Evolutionary conservation across 2,329 filamentous ascomycete species (phyloP), one percentile per base, ranked within the genome.

Genomic region (Fusarium multiceps): DNA sequence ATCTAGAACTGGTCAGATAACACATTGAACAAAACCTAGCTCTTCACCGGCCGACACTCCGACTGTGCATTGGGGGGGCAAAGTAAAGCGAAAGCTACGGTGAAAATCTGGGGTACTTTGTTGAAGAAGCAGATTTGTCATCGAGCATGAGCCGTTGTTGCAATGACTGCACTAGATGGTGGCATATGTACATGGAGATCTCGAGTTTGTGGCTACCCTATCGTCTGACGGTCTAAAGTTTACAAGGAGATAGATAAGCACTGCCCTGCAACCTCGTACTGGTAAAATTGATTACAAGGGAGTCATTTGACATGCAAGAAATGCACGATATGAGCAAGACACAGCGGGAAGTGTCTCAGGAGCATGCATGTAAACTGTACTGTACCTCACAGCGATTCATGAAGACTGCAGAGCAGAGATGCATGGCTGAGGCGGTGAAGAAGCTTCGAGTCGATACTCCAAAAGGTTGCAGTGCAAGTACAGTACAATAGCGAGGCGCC

Each of bases 1-100:
- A 69, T 69, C 61, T 46, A 62, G 55, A 67, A 63, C 66, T 67
- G 61, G 61, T 69, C 13, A 63, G 48, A 67, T 48, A 69, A 69
- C 66, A 51, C 13, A 66, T 28, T 69, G 58, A n/a, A 18, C 55
- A 28, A 58, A 23, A 27, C 27, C n/a, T 28, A 48, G 16, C 20
- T 62, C 47, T 45, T 41, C 47, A 42, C 59, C 55, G 57, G 23
- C 20, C 13, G 21, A 23, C 51, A 63, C 30, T 30, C 47, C 43
- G 47, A 66, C 30, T 54, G 55, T 55, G 14, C 43, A 45, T 65
- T 30, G 23, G 51, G 66, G 51, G 51, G 28, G 20, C 18, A 28
- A 25, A 30, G 9, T 18, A 18, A 62, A 58, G 12, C 23, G 34
- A 62, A 55, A 25, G 47, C 34, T 13, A 20, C 46, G 21, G 50